Evolutionary conservation across 768 basidiomycete species (phyloP), one percentile per base, ranked within the genome.

Genomic region (Amylocystis lapponica): DNA sequence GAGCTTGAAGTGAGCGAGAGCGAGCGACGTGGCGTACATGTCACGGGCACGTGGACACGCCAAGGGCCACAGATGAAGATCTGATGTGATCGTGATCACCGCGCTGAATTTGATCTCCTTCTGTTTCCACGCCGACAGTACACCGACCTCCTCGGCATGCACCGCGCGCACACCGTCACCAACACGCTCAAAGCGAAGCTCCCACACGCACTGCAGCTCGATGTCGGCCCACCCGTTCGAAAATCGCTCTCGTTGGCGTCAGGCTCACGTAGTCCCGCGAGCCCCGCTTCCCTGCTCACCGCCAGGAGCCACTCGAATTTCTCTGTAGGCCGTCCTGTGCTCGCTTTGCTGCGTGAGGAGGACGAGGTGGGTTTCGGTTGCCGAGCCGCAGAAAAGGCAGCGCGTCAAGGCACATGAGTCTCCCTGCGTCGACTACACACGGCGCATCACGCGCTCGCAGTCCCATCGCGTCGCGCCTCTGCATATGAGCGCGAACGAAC

Each of bases 121-220:
- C 63, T 82, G 80, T 61, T 84, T 81, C 59, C 82, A 87, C 55
- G 81, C 83, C 46, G n/a, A n/a, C n/a, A n/a, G n/a, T n/a, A n/a
- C n/a, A n/a, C n/a, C n/a, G 83, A 87, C 50, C 70, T 86, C 31
- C 54, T 84, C 41, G 69, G 74, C 1, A 85, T 87, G 84, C 52
- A 72, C 3, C 75, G 74, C 32, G 34, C 58, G 1, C 66, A 75
- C 46, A 57, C 43, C 1, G 81, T 81, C 14, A 83, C 80, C 4
- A 49, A 52, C 13, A 50, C 65, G 8, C 68, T 87, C 35, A 87
- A 87, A 56, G 64, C 54, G 12, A 72, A 71, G 27, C 66, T 86
- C 1, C 83, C 84, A 2, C 54, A 43, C 32, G 68, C 63, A 0
- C 57, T 80, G 52, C 68, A 65, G 17, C 81, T 86, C 42, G 67